A percentile compares a stretch with the other conserved stretches of the same genome.
Conservation (phyloP, 1,284 basidiomycete genomes). For the Ustilago curta region DNA sequence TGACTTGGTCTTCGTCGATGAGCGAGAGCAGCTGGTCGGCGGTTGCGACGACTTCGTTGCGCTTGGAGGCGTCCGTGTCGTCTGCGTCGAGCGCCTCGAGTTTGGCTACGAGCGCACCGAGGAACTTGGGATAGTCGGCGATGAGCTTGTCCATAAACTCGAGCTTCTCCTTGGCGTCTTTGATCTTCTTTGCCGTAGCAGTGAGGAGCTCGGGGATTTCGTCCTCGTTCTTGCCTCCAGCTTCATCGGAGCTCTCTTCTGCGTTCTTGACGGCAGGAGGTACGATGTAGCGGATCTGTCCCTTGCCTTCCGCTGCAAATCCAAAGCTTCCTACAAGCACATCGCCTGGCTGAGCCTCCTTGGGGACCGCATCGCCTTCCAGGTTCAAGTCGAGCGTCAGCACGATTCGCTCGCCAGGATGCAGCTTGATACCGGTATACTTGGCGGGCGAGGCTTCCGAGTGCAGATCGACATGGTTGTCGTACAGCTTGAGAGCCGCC, state of each 20-base stretch:
- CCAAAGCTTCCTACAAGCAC: slow-evolving; percentile 65
- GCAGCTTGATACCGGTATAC: slow-evolving; percentile 64
- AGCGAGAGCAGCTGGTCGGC: slow-evolving; percentile 56
- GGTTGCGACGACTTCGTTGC: slow-evolving; percentile 49
- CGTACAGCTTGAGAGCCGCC: slow-evolving; percentile 62
- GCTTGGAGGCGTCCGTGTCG: slow-evolving; percentile 36
- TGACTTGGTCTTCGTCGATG: slow-evolving; percentile 63
- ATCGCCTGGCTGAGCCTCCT: slow-evolving; percentile 67
- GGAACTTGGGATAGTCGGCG: slow-evolving; percentile 62
- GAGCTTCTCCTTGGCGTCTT: slow-evolving; percentile 59
- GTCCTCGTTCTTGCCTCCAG: slow-evolving; percentile 52
- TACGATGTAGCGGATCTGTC: slow-evolving; percentile 63
- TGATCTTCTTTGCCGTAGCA: slow-evolving; percentile 66
- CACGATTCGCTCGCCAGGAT: slow-evolving; percentile 64
- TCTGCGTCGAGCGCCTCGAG: slow-evolving; percentile 57
- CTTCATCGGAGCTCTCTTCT: slow-evolving; percentile 33
- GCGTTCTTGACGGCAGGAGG: slow-evolving; percentile 61
- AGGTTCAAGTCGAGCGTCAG: slow-evolving; percentile 65
- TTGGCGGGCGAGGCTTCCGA: slow-evolving; percentile 52
- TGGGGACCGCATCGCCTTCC: slow-evolving; percentile 65
- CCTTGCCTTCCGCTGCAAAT: slow-evolving; percentile 59
- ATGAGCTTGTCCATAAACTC: slow-evolving; percentile 64
- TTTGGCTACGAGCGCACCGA: slow-evolving; percentile 62
- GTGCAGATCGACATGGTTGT: slow-evolving; percentile 67
- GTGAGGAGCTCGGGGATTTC: slow-evolving; percentile 66